phyloP scores from a whole-genome alignment of 2,329 filamentous ascomycete species.

The Diplodia sapinea region DNA sequence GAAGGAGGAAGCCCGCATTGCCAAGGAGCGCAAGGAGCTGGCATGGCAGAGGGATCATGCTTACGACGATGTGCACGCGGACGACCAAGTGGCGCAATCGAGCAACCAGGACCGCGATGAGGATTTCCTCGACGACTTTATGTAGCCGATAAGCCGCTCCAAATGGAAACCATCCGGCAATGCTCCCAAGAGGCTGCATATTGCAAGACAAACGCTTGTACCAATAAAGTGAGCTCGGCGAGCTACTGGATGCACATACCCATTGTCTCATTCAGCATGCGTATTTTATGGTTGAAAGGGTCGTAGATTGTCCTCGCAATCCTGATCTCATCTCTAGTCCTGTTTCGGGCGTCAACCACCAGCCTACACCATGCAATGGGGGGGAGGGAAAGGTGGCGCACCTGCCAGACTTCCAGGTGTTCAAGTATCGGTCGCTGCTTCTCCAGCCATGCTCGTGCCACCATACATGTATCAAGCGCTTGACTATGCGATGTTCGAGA shows the following conservation, averaged over 20 bases:
- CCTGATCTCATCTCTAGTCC: background rate
- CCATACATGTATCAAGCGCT: conserved; percentile 65
- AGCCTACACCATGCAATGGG: too few relatives aligned
- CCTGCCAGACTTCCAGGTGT: conserved; percentile 14
- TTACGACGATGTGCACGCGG: conserved; percentile 89
- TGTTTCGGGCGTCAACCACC: background rate
- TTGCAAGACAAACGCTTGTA: background rate
- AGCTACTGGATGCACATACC: conserved; percentile 58
- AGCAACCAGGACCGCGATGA: conserved; percentile 86
- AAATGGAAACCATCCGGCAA: background rate
- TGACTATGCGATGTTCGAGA: conserved; percentile 74
- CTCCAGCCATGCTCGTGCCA: conserved; percentile 48
- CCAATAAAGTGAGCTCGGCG: background rate
- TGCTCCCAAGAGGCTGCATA: background rate
- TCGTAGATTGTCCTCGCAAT: conserved; percentile 53
- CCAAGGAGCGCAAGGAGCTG: conserved; percentile 83
- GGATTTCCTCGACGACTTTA: conserved; percentile 89
- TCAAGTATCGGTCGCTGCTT: conserved; percentile 11
- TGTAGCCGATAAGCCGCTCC: conserved; percentile 54
- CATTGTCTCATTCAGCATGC: conserved; percentile 77
- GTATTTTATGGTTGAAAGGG: conserved; percentile 72
- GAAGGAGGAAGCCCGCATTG: conserved; percentile 75
- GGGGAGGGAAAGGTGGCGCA: background rate
- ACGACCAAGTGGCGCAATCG: conserved; percentile 75
- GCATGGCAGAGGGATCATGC: conserved; percentile 98